Conservation (phyloP, 768 basidiomycete genomes). For the Agrocybe pediades region DNA sequence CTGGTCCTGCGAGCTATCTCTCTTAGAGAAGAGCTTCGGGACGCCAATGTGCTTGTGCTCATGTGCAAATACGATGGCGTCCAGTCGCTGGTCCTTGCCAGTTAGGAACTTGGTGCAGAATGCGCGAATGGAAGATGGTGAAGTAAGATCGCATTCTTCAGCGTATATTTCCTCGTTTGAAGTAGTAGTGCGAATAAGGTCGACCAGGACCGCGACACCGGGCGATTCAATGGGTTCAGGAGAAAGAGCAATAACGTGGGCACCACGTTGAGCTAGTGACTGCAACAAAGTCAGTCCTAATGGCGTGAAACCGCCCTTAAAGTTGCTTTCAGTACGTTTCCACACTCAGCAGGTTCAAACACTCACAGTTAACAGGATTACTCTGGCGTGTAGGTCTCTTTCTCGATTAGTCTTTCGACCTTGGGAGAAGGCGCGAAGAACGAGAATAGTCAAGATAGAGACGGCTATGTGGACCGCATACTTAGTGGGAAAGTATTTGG, state of each 20-base stretch:
- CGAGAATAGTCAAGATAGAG: constrained; percentile 43
- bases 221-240: constrained; percentile 57
- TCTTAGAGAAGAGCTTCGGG: constrained; percentile 25
- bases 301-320: constrained; percentile 77
- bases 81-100: constrained; percentile 67
- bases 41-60: constrained; percentile 72
- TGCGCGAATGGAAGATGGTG: constrained; percentile 63
- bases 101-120: constrained; percentile 74
- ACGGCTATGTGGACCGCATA: constrained; percentile 58
- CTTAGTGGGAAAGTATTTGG: constrained; percentile 50
- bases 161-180: constrained; percentile 79
- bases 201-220: constrained; percentile 59
- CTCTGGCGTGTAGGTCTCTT: constrained; percentile 72
- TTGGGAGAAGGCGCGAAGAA: constrained; percentile 62
- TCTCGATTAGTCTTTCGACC: constrained; percentile 74
- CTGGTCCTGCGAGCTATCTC: constrained; percentile 22
- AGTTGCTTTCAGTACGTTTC: constrained; percentile 7
- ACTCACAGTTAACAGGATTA: constrained; percentile 70
- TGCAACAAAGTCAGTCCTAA: constrained; percentile 70
- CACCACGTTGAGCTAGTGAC: constrained; percentile 69
- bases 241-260: constrained; percentile 77
- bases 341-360: not conserved
- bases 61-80: constrained; percentile 78
- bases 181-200: constrained; percentile 66
- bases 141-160: constrained; percentile 74